Base-by-base conservation (phyloP, 1,284 basidiomycete genomes). In the Bjerkandera adusta region DNA sequence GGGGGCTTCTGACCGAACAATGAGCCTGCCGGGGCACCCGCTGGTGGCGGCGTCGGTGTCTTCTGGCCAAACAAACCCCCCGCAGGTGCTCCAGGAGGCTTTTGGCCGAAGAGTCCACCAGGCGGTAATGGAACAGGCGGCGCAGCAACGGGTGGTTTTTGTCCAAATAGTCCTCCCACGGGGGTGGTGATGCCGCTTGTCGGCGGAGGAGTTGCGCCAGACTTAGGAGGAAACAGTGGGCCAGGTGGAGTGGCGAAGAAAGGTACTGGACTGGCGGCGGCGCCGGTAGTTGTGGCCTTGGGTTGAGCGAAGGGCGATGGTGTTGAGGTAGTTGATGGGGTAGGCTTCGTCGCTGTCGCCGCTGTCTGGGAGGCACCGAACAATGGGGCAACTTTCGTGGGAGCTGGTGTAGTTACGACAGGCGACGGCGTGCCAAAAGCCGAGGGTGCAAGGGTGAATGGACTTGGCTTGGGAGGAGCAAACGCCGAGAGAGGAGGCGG, bases 401-500 rank as follows among this genome's bases (percentile, higher is more conserved):
- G 41, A 10, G 41, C 5, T 12, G 32, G 22, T 18, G 41, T 43
- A 10, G 51, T 32, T 20, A 52, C 54, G 3, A 57, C 36, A 10
- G 52, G 22, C 5, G 52, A 37, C 3, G 43, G 48, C 34, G 47
- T 57, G 49, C 40, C 27, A 6, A n/a, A n/a, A n/a, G n/a, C 22
- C 2, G 41, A 18, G 3, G 48, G 39, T 15, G 53, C 53, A 48
- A 50, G 57, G 38, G 57, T 52, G 35, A 60, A 58, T 0, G 60
- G 55, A 0, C 36, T 32, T 2, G 53, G 45, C 7, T 56, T 53
- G 24, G 60, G 56, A 2, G 54, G 37, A 4, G 51, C 43, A n/a
- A 45, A 45, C 13, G 37, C 34, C 45, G 43, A 61, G 5, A 61
- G 48, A 29, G 73, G 57, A 0, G 79, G 78, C 3, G 79, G 76